Evolutionary conservation across 169 alveolate genomes (phyloP), one percentile per base, ranked within the genome.

Genomic region (Perkinsus olseni): DNA sequence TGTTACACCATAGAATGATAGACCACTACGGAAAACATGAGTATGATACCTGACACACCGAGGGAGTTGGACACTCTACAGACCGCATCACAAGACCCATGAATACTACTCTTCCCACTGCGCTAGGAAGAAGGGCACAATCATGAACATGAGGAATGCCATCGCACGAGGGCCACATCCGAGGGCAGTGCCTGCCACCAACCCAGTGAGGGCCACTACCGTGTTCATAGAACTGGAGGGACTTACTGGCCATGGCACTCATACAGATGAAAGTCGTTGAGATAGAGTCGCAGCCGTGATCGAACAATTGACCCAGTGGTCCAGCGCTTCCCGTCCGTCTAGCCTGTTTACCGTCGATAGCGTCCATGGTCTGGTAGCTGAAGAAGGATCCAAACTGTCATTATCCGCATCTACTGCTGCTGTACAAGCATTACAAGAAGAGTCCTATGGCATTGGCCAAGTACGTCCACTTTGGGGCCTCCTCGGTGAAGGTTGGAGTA

Each of bases 321-420:
- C 97, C 95, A 38, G 97, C 93, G 31, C 97, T 95, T 45, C 94
- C 94, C 11, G 97, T 96, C 74, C 97, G 95, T 74, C 98, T 94
- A 50, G 99, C 99, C 39, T 98, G 98, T 92, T 98, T 98, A 37
- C 99, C 99, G 93, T 98, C 99, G 34, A 97, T 94, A 8, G 98
- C 98, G 94, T 98, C 99, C n/a, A 96, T 94, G 6, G 98, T 96
- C 94, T 97, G 96, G 36, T 74, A 94, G 40, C 93, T 38, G 92
- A 94, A 95, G 39, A 92, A 39, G 95, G 39, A 93, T 13, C 31
- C 39, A 93, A 40, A n/a, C n/a, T 39, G 91, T 38, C 45, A n/a
- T 39, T 11, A 39, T 92, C 40, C 91, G 39, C 74, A 48, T 38
- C 0, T 17, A 93, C 13, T 0, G 38, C 0, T 93, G 38, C 31